Evolutionary conservation across 2,329 filamentous ascomycete genomes (phyloP), one percentile per base, ranked within the genome.

Genomic region (Neopestalotiopsis sp.): DNA sequence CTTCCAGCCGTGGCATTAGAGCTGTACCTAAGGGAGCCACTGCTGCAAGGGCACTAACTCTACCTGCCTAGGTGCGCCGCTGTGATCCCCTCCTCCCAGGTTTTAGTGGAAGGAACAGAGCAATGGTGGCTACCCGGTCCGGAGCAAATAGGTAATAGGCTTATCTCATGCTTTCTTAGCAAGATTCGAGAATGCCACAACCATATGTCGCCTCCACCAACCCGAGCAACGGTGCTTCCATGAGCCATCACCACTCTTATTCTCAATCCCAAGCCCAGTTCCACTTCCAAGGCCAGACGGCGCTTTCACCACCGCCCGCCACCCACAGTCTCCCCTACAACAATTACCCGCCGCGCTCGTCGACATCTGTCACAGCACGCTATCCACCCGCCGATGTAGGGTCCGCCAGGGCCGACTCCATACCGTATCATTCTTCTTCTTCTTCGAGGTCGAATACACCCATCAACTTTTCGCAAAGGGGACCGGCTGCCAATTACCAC

Each of bases 181-280:
- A 45, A 63, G 62, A 38, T 34, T 62, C n/a, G 28, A 70, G 62
- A 57, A 70, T 70, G 68, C 66, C 68, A 70, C 68, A 65, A 68
- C 68, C 68, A 70, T 66, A 70, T 67, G 68, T 17, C 45, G 45
- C 62, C 61, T 62, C 64, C 62, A 69, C 61, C 65, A 67, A 64
- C 65, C 56, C 58, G 45, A 61, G 58, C 63, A 53, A 40, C 63
- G 65, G 68, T 67, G 61, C 65, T 42, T 61, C 61, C 13, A 53
- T 61, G 61, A 59, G 38, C 59, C 67, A 68, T 61, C 61, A 61
- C 24, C 59, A 59, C 45, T 69, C 68, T 32, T 61, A 69, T 20
- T 67, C 68, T 30, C 65, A 64, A 56, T 69, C 68, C 32, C 68
- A 68, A 40, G 56, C 66, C 32, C 65, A 61, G 32, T 61, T 57